These are phyloP conservation scores for Orbilia oligospora DNA, from an alignment of 2,329 filamentous ascomycete genomes.

Conservation along the genomic window DNA sequence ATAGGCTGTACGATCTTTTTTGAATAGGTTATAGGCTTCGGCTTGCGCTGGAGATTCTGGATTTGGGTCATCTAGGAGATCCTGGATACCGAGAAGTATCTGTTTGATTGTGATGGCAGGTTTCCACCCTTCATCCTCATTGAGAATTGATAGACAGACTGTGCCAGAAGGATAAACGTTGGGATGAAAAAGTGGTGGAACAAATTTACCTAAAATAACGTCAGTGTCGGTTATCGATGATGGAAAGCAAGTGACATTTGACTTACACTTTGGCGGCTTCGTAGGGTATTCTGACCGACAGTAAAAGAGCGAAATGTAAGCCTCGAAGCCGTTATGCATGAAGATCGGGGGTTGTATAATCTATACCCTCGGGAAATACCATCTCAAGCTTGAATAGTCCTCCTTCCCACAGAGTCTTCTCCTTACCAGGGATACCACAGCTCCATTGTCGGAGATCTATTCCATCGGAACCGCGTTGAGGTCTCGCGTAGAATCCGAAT, in stretches of 20 bases:
- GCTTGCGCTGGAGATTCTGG: constrained; percentile 97
- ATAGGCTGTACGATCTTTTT: constrained; percentile 88
- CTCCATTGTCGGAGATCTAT: constrained; percentile 97
- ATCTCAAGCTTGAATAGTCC: constrained; percentile 95
- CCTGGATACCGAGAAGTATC: constrained; percentile 95
- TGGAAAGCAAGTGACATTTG: not conserved
- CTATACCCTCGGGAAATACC: constrained; percentile 87
- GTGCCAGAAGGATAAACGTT: constrained; percentile 99
- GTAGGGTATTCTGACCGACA: constrained; percentile 86
- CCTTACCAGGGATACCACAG: constrained; percentile 94
- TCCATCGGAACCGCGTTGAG: constrained; percentile 81
- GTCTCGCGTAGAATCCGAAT: constrained; percentile 96
- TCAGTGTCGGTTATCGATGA: not conserved
- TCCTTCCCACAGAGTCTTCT: constrained; percentile 98
- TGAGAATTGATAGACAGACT: constrained; percentile 95
- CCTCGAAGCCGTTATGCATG: constrained; percentile 1
- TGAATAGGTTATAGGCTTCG: constrained; percentile 96
- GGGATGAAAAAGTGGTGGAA: constrained; percentile 94
- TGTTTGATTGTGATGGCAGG: constrained; percentile 99
- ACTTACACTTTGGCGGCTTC: constrained; percentile 96
- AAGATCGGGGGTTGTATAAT: not conserved
- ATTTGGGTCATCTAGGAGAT: constrained; percentile 94
- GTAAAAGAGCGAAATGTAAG: constrained; percentile 39
- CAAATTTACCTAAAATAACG: constrained; percentile 83
- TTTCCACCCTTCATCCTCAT: constrained; percentile 99